Evolutionary conservation across 768 basidiomycete species (phyloP), one percentile per base, ranked within the genome.

Genomic region (Polyporus arcularius): DNA sequence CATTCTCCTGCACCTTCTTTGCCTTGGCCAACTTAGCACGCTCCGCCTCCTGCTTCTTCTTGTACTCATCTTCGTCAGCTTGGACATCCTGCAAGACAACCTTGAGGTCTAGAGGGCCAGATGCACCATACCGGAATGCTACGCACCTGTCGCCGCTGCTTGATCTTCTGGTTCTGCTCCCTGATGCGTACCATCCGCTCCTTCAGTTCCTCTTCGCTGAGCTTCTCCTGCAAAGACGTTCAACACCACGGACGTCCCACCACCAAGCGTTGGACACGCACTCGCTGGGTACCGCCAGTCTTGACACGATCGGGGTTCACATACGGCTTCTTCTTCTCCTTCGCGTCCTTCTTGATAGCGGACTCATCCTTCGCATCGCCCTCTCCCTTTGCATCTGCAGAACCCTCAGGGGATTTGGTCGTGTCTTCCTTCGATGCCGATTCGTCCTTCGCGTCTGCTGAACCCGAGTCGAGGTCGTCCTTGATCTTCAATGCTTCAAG

Each of bases 251-350:
- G 40, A 15, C 28, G 16, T 15, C 4, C 7, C 10, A 32, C 8
- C 42, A 40, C 31, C 28, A 55, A n/a, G 60, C 53, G 47, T 32
- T 30, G 30, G 58, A 54, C 28, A 73, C 79, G 58, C 72, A 92
- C 92, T 70, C 89, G 82, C 65, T 88, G 87, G 28, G 80, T 67
- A 15, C 90, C 92, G 14, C 91, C 90, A 9, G 92, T 93, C 76
- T 84, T 91, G 76, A 93, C 87, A 73, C 91, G 88, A 68, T 92
- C 90, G 8, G 82, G 86, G 73, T 93, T 92, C 48, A 90, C 79
- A 78, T 94, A 94, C 2, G 88, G 88, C 63, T 82, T 85, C 74
- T 84, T 86, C 76, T 85, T 85, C 68, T 85, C 68, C 61, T 58
- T 70, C 56, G 67, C 60, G 35, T 70, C 67, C 46, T 61, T 69